Evolutionary conservation across 192 early-diverging fungal species (phyloP).

Genomic region (Helicostylum pulchrum): DNA sequence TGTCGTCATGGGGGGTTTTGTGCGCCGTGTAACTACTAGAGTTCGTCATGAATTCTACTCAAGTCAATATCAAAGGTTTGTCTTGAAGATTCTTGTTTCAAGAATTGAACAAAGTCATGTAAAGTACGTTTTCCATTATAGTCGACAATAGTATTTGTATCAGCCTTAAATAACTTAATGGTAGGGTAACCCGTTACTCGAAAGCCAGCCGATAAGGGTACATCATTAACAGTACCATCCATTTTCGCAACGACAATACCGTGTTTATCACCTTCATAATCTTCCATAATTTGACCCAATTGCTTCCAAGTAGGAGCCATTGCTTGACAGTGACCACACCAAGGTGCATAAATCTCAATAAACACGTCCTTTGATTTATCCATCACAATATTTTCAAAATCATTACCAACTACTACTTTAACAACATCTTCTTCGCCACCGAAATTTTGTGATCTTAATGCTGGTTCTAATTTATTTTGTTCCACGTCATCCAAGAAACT

Average conservation of each 20-base stretch:
- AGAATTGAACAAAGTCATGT: constrained; percentile 72
- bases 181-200: constrained; percentile 91
- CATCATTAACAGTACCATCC: constrained; percentile 90
- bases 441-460: constrained; percentile 59
- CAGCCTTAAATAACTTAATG: constrained; percentile 85
- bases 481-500: constrained; percentile 23
- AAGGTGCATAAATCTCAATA: constrained; percentile 87
- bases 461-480: constrained; percentile 61
- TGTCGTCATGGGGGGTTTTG: too few relatives aligned
- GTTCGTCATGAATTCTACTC: background rate
- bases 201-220: constrained; percentile 67
- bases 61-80: background rate
- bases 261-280: constrained; percentile 38
- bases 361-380: constrained; percentile 84
- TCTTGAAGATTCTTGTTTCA: background rate
- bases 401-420: constrained; percentile 79
- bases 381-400: constrained; percentile 79
- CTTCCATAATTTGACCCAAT: constrained; percentile 51
- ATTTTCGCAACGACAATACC: constrained; percentile 73
- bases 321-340: constrained; percentile 77
- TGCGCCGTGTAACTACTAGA: background rate
- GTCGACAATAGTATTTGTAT: constrained; percentile 51
- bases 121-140: constrained; percentile 79
- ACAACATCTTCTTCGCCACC: constrained; percentile 74
- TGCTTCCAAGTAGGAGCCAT: constrained; percentile 78